Evolutionary conservation across 176 grass and related monocot species (phyloP), one percentile per base, ranked within the genome.

Genomic region (Secale cereale): DNA sequence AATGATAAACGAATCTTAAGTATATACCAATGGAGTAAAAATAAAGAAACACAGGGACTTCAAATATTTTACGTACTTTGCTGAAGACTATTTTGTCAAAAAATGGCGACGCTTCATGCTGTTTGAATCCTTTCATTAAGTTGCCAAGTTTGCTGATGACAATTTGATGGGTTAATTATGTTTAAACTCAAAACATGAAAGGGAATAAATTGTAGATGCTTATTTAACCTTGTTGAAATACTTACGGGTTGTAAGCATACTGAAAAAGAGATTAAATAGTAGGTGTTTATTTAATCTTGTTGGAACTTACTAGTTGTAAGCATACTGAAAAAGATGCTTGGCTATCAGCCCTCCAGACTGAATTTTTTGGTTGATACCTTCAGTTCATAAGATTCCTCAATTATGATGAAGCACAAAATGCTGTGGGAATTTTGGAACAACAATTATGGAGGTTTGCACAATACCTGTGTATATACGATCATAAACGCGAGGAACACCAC

Each of bases 401-500:
- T 90, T 68, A 90, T 28, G 8, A 52, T 1, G n/a, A 56, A 74
- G 67, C 15, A 85, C 4, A 29, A 37, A 23, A 83, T 36, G 29
- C 2, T 1, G 7, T 17, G 52, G 7, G 16, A 68, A 83, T 35
- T 81, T 30, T 73, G 52, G 8, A 89, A 50, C 1, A 32, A 41
- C 1, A 20, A 39, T 35, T 66, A 50, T 74, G 82, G 28, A 13
- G 13, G 4, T 76, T 74, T 84, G 19, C 23, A 22, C 73, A 70
- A 17, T 79, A 95, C 96, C 93, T 81, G 89, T 75, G 74, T 98
- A 95, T 83, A 98, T 92, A 54, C 91, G 96, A 70, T 98, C 96
- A 82, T 95, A 98, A 87, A 98, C 93, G 56, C 96, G 91, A 39
- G 96, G 96, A 45, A 98, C 96, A 76, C 96, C 96, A 32, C 93